Conservation (phyloP, 1,284 basidiomycete species). For the Trametes hirsuta region DNA sequence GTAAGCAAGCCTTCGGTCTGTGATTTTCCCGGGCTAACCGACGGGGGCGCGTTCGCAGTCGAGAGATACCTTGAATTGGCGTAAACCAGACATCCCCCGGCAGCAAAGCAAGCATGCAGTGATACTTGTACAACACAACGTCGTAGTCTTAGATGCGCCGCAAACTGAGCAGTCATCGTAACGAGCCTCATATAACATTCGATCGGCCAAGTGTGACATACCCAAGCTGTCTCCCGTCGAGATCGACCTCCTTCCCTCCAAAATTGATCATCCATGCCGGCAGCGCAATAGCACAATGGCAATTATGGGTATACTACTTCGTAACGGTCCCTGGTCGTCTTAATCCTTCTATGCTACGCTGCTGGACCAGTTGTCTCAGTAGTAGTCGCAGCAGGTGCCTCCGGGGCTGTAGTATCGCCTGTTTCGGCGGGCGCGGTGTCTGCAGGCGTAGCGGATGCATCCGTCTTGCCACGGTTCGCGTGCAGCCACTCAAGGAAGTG, state of each 20-base stretch:
- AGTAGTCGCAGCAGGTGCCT: not conserved
- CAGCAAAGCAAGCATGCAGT: not conserved
- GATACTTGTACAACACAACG: not conserved
- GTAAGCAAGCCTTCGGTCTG: conserved; percentile 45
- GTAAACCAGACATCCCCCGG: conserved; percentile 36
- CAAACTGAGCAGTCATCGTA: too few species aligned
- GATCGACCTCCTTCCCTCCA: too few species aligned
- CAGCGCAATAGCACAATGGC: too few species aligned
- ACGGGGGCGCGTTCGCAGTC: conserved; percentile 48
- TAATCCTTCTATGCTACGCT: not conserved
- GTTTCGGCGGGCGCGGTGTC: conserved; percentile 2
- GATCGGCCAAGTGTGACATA: too few species aligned
- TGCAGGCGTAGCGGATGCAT: not conserved
- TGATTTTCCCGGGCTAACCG: not conserved
- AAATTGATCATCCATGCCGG: too few species aligned
- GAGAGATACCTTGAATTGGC: conserved; percentile 85
- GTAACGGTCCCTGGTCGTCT: too few species aligned
- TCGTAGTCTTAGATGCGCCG: too few species aligned
- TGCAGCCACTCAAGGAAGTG: conserved; percentile 59
- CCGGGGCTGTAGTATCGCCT: not conserved
- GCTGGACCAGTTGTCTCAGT: conserved; percentile 2
- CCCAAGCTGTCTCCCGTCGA: too few species aligned
- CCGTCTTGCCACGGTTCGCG: conserved; percentile 18
- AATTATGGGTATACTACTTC: too few species aligned
- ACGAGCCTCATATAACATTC: too few species aligned